Conservation (phyloP, 352 stramenopile genomes). For the Pythium volutum region DNA sequence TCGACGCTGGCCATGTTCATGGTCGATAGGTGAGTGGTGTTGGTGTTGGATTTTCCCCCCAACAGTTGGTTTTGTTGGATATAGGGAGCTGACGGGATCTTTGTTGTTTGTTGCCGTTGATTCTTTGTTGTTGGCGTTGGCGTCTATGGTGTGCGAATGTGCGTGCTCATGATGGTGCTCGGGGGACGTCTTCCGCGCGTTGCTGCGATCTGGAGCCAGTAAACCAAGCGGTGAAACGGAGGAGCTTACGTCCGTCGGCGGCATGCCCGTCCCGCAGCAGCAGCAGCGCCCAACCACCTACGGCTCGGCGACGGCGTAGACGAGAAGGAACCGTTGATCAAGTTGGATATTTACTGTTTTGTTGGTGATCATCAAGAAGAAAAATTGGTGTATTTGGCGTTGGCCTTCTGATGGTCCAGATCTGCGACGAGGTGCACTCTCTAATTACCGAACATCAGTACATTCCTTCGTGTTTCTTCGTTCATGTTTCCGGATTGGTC, state of each 20-base stretch:
- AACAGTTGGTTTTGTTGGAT: constrained; percentile 1
- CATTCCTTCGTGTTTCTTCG: neutral
- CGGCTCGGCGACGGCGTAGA: constrained; percentile 14
- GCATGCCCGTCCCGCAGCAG: constrained; percentile 26
- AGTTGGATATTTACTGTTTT: neutral
- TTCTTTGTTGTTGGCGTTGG: constrained; percentile 2
- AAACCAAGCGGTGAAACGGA: constrained; percentile 15
- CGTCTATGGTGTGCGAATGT: constrained; percentile 18
- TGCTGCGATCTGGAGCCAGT: constrained; percentile 35
- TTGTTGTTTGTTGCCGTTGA: constrained; percentile 4
- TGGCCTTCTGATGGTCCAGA: neutral
- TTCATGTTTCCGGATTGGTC: constrained; percentile 4
- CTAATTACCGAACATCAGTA: neutral
- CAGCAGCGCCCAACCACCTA: constrained; percentile 17
- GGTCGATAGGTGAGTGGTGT: constrained; percentile 53
- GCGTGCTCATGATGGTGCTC: constrained; percentile 17
- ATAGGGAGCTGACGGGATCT: constrained; percentile 6
- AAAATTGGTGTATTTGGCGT: neutral
- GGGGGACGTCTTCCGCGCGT: constrained; percentile 1
- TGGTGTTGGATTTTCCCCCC: constrained; percentile 9
- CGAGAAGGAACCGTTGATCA: neutral
- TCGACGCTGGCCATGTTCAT: constrained; percentile 49
- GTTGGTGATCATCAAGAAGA: neutral
- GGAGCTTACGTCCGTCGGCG: constrained; percentile 29
- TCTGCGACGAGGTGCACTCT: constrained; percentile 1